Percentiles rank a stretch among this genome's conserved stretches.
phyloP scores from a whole-genome alignment of 176 grass and related monocot genomes.

The Hordeum vulgare region DNA sequence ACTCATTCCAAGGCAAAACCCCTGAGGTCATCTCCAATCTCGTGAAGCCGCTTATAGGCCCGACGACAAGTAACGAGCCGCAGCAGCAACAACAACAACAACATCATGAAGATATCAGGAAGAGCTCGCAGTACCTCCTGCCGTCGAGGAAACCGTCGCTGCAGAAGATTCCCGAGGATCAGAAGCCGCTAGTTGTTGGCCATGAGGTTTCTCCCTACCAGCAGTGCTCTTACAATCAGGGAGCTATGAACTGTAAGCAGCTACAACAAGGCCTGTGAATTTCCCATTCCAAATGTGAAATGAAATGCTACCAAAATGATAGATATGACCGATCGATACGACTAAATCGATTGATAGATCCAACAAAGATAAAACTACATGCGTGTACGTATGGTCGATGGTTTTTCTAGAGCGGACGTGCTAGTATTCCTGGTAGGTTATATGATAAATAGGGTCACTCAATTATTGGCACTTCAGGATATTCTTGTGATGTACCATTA shows the following conservation, averaged over 20 bases:
- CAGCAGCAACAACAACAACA: too few relatives aligned
- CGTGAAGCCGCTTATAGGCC: too few relatives aligned
- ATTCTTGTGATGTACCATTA: slow-evolving; percentile 9
- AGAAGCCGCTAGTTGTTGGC: slow-evolving; percentile 17
- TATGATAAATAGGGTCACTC: not conserved
- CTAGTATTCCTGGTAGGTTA: not conserved
- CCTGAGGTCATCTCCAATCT: too few relatives aligned
- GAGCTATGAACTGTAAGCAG: slow-evolving; percentile 61
- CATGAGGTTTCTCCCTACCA: slow-evolving; percentile 38
- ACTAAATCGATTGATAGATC: not conserved
- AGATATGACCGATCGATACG: not conserved
- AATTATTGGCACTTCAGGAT: slow-evolving; percentile 1
- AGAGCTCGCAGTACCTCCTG: too few relatives aligned
- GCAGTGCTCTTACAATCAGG: too few relatives aligned
- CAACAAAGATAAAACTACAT: not conserved
- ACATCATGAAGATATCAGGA: too few relatives aligned
- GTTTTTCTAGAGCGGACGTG: not conserved
- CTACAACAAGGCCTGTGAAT: not conserved
- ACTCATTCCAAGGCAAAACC: too few relatives aligned
- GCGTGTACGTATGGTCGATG: too few relatives aligned
- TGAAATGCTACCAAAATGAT: not conserved
- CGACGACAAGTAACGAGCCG: too few relatives aligned
- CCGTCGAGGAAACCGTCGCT: slow-evolving; percentile 63
- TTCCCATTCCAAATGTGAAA: not conserved
- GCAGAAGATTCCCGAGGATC: slow-evolving; percentile 69